Conservation (phyloP, 2,329 filamentous ascomycete species). For the Elsinoe fawcettii region DNA sequence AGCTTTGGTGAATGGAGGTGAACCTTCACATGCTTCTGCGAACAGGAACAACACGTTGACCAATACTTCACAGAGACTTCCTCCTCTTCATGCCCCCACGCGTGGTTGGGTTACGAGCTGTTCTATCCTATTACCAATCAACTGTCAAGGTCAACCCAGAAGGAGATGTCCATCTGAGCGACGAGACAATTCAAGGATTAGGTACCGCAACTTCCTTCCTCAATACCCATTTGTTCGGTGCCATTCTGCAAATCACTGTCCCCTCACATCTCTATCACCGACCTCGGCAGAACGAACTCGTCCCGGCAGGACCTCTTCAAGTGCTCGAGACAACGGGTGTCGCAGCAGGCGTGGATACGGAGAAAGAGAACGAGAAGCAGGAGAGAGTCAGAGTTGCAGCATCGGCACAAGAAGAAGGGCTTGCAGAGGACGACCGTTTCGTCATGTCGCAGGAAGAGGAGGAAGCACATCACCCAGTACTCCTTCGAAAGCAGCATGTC, state of each 20-base stretch:
- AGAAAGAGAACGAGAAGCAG: constrained; percentile 7
- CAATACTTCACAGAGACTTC: constrained; percentile 61
- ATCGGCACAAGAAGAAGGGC: constrained; percentile 14
- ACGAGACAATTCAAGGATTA: constrained; percentile 86
- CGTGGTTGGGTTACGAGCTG: constrained; percentile 65
- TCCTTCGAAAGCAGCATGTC: constrained; percentile 16
- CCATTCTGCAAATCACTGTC: constrained; percentile 60
- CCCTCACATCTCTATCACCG: constrained; percentile 28
- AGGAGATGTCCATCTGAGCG: constrained; percentile 86
- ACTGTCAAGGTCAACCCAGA: constrained; percentile 85
- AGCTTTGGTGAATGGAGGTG: constrained; percentile 96
- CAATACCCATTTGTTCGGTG: constrained; percentile 66
- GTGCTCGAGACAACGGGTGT: constrained; percentile 7
- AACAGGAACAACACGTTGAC: constrained; percentile 7
- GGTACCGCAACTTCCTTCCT: constrained; percentile 64
- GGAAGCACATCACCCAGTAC: constrained; percentile 17
- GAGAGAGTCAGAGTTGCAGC: constrained; percentile 9
- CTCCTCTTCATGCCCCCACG: constrained; percentile 75
- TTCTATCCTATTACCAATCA: constrained; percentile 85
- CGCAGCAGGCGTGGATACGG: neutral
- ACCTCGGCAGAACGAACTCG: constrained; percentile 6
- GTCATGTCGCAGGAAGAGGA: constrained; percentile 16
- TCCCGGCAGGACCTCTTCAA: constrained; percentile 14
- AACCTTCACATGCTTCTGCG: constrained; percentile 27
- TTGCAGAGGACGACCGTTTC: constrained; percentile 12